Percentiles rank a stretch among this genome's conserved stretches.
These are phyloP conservation scores for Wickerhamia fluorescens DNA, from an alignment of 805 yeast genomes.

Conservation along the genomic window DNA sequence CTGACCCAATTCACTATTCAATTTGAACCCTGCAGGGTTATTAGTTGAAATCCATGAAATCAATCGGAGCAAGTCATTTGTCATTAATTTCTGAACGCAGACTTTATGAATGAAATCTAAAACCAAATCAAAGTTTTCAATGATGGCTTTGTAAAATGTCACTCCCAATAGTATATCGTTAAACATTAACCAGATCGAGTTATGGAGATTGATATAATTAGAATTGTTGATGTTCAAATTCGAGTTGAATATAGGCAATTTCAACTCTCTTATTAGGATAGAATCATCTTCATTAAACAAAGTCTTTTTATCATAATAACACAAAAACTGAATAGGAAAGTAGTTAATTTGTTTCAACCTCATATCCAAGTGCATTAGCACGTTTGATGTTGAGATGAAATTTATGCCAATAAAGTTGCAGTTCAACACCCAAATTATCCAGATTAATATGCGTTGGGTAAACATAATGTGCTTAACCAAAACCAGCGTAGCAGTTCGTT, in stretches of 20 bases:
- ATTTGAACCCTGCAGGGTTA: conserved; percentile 90
- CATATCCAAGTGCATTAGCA: conserved; percentile 73
- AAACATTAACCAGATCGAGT: conserved; percentile 77
- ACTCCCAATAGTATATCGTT: conserved; percentile 79
- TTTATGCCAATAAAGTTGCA: too few species aligned
- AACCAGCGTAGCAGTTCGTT: too few species aligned
- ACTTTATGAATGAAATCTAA: conserved; percentile 16
- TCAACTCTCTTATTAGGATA: conserved; percentile 39
- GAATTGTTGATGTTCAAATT: conserved; percentile 35
- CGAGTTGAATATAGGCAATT: conserved; percentile 29
- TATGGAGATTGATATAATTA: conserved; percentile 71
- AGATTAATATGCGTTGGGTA: too few species aligned
- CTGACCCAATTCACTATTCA: conserved; percentile 76
- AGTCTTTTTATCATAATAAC: conserved; percentile 32
- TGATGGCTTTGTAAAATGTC: conserved; percentile 42
- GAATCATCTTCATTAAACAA: conserved; percentile 12
- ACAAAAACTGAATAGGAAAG: conserved; percentile 78
- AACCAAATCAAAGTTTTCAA: conserved; percentile 21
- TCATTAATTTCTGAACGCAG: conserved; percentile 34
- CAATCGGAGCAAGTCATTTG: conserved; percentile 38
- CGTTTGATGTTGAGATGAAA: too few species aligned
- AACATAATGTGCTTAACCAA: too few species aligned
- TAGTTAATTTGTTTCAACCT: conserved; percentile 69
- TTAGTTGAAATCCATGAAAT: conserved; percentile 67
- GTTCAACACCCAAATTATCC: too few species aligned